A percentile compares a stretch with the other conserved stretches of the same genome.
Evolutionary conservation across 257 asterid species (phyloP).

Genomic region (Lycium ferocissimum): DNA sequence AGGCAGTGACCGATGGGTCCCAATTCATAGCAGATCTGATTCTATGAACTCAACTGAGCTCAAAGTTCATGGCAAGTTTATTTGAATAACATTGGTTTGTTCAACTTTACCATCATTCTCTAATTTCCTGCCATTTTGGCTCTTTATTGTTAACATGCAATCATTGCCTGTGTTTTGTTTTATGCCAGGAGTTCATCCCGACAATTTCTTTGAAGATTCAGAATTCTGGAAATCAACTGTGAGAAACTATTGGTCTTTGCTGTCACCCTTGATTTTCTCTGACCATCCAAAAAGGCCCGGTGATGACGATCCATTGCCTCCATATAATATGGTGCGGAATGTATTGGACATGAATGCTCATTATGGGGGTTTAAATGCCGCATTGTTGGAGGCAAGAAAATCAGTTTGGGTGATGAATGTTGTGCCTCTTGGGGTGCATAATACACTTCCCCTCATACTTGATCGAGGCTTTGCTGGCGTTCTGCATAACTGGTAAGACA

Average conservation of each 20-base stretch:
- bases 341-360: constrained; percentile 95
- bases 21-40: constrained; percentile 70
- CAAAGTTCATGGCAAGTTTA: constrained; percentile 70
- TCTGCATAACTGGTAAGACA: constrained; percentile 79
- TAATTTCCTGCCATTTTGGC: constrained; percentile 9
- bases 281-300: constrained; percentile 98
- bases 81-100: constrained; percentile 3
- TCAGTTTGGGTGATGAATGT: constrained; percentile 95
- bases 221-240: constrained; percentile 79
- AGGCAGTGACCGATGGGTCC: constrained; percentile 75
- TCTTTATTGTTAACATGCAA: constrained; percentile 1
- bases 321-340: constrained; percentile 90
- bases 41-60: constrained; percentile 59
- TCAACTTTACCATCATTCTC: constrained; percentile 9
- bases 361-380: constrained; percentile 85
- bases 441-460: constrained; percentile 80
- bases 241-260: constrained; percentile 90
- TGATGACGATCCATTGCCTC: constrained; percentile 93
- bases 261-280: constrained; percentile 92
- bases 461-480: constrained; percentile 83
- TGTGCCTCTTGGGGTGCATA: constrained; percentile 73
- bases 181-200: constrained; percentile 71
- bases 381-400: constrained; percentile 72
- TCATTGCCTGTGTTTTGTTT: constrained; percentile 4
- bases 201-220: constrained; percentile 72